A percentile compares a stretch with the other conserved stretches of the same genome.
These are phyloP conservation scores for Cyberlindnera sargentensis DNA, from an alignment of 805 yeast genomes.

Conservation along the genomic window DNA sequence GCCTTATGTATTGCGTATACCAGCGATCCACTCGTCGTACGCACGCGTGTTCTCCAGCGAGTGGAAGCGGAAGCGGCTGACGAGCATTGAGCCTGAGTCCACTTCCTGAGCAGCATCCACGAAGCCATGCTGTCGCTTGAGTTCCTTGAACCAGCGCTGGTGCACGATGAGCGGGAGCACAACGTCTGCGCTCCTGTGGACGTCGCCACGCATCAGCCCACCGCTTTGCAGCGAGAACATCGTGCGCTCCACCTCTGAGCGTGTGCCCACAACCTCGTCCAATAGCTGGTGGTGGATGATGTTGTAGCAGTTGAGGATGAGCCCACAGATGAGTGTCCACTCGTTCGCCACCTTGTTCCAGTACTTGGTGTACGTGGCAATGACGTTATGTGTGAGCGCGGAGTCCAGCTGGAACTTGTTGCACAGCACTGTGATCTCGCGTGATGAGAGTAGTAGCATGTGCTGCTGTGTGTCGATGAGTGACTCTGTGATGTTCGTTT, in stretches of 20 bases:
- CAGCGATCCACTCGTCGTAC: neutral
- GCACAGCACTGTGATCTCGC: conserved; percentile 42
- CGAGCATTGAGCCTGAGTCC: conserved; percentile 5
- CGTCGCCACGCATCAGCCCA: conserved; percentile 39
- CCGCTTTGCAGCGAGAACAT: conserved; percentile 50
- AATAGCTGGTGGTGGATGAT: conserved; percentile 45
- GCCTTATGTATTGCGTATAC: neutral
- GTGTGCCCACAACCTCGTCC: conserved; percentile 40
- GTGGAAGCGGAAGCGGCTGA: neutral
- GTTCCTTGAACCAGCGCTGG: conserved; percentile 54
- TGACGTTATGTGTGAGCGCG: conserved; percentile 40
- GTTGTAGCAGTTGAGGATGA: conserved; percentile 51
- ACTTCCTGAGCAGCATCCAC: conserved; percentile 8
- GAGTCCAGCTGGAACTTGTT: conserved; percentile 59
- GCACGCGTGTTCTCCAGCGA: neutral
- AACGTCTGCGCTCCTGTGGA: conserved; percentile 45
- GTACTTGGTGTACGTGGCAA: conserved; percentile 44
- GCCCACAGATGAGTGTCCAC: conserved; percentile 66
- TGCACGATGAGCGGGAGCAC: conserved; percentile 48
- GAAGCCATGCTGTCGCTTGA: conserved; percentile 38
- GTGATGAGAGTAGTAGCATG: conserved; percentile 30
- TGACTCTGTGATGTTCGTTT: neutral
- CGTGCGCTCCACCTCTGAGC: conserved; percentile 39
- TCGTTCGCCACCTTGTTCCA: conserved; percentile 50
- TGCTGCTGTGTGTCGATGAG: conserved; percentile 20